These are phyloP conservation scores for Cornus kousa DNA, from an alignment of 148 eudicot genomes.

Conservation along the genomic window DNA sequence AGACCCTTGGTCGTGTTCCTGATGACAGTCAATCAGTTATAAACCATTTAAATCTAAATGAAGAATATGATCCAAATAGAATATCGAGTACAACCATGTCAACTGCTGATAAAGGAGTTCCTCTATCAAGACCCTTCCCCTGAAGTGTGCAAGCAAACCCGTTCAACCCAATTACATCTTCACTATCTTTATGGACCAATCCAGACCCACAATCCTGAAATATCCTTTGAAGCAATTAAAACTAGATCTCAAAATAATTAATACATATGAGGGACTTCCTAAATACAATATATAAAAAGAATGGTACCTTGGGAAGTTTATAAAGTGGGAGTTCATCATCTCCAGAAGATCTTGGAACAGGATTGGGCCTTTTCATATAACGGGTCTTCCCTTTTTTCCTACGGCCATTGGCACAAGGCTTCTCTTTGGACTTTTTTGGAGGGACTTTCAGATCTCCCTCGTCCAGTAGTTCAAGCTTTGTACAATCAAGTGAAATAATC, in stretches of 20 bases:
- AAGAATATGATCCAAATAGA: constrained; percentile 13
- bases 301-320: constrained; percentile 49
- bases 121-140: constrained; percentile 24
- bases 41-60: constrained; percentile 18
- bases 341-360: constrained; percentile 34
- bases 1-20: constrained; percentile 45
- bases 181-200: constrained; percentile 20
- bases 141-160: constrained; percentile 27
- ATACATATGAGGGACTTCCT: background rate
- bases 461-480: constrained; percentile 78
- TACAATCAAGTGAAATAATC: constrained; percentile 89
- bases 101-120: constrained; percentile 25
- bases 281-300: background rate
- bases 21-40: constrained; percentile 42
- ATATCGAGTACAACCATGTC: constrained; percentile 42
- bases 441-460: constrained; percentile 37
- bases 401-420: constrained; percentile 47
- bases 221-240: constrained; percentile 26
- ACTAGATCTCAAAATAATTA: constrained; percentile 8
- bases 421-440: constrained; percentile 57
- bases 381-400: constrained; percentile 78
- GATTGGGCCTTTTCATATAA: constrained; percentile 45
- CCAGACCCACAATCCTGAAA: constrained; percentile 53
- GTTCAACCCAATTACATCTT: constrained; percentile 20
- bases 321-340: constrained; percentile 34